Base-by-base conservation (phyloP, 176 grass and related monocot genomes). In the Juncus effusus region DNA sequence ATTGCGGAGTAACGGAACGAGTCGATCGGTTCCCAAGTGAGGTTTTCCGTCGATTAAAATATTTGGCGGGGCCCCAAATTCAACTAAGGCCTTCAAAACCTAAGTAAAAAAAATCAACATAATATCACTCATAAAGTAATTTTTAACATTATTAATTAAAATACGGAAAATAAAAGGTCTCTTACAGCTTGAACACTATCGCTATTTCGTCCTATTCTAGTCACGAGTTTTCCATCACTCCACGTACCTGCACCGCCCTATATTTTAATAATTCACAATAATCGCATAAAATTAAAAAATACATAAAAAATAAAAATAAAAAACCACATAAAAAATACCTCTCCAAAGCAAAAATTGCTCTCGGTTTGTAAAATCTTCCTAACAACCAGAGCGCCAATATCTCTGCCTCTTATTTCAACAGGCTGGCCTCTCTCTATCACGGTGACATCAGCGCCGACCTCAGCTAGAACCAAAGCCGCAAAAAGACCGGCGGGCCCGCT, bases 221-320 rank as follows among this genome's bases (percentile, higher is more conserved):
- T 97, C 72, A 97, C 88, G 40, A 97, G 93, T 71, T 97, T 97
- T 42, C 93, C 93, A 72, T 97, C 93, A 75, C 93, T 97, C 93
- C 93, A 97, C 69, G 93, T 97, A 97, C 93, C 93, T 97, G 93
- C 93, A 97, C 93, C 93, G 88, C 93, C 93, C 93, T 97, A 87
- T 9, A 47, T 59, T 42, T 56, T 7, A 9, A 65, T 13, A 65
- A 62, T 13, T 19, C 50, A 47, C 44, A 47, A 47, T 1, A 55
- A 58, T 42, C 44, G 15, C 51, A 65, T n/a, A 39, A 60, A 36
- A 60, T 81, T 62, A 52, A 75, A 53, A 55, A 59, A 55, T 65
- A 56, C 44, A 44, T 59, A 65, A 39, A 60, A 15, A 60, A 84
- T 65, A 52, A 75, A 53, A 55, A 59, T 39, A 83, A 80, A 54